Percentiles rank a stretch among this genome's conserved stretches.
Evolutionary conservation across 352 stramenopile genomes (phyloP).

Genomic region (Pythium brassicae): DNA sequence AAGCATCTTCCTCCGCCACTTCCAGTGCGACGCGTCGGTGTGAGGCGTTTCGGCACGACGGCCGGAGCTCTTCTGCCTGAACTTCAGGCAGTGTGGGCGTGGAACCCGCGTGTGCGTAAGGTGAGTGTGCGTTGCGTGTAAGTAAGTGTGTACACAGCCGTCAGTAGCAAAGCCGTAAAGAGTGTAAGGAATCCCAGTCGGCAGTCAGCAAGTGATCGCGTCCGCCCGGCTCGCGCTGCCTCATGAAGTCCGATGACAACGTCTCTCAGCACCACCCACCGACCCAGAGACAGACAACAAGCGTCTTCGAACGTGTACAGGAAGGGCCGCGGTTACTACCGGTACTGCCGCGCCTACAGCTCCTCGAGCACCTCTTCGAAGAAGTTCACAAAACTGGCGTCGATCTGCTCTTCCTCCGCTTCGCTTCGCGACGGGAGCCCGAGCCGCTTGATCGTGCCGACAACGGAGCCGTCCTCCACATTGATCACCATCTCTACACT

Average conservation of each 20-base stretch:
- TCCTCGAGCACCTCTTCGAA: slow-evolving; percentile 73
- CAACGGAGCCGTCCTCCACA: slow-evolving; percentile 40
- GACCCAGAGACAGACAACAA: too few relatives aligned
- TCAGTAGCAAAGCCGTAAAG: too few relatives aligned
- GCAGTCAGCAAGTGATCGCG: too few relatives aligned
- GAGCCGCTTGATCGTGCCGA: slow-evolving; percentile 71
- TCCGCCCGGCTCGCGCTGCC: too few relatives aligned
- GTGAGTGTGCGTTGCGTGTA: background rate
- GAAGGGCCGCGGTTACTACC: background rate
- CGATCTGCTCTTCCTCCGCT: slow-evolving; percentile 75
- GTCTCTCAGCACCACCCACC: too few relatives aligned
- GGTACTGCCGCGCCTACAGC: slow-evolving; percentile 31
- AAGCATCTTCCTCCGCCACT: slow-evolving; percentile 57
- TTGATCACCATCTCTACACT: slow-evolving; percentile 78
- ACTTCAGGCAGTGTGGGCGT: too few relatives aligned
- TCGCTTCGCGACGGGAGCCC: slow-evolving; percentile 47
- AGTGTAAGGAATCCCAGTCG: too few relatives aligned
- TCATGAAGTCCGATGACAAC: too few relatives aligned
- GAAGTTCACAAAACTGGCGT: slow-evolving; percentile 81
- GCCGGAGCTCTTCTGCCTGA: too few relatives aligned
- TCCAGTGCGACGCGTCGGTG: slow-evolving; percentile 35
- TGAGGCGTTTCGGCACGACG: background rate
- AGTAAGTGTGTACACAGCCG: too few relatives aligned
- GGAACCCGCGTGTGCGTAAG: background rate
- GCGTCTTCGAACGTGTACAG: background rate